Base-by-base conservation (phyloP, 2,329 filamentous ascomycete genomes). In the Hirsutella rhossiliensis region DNA sequence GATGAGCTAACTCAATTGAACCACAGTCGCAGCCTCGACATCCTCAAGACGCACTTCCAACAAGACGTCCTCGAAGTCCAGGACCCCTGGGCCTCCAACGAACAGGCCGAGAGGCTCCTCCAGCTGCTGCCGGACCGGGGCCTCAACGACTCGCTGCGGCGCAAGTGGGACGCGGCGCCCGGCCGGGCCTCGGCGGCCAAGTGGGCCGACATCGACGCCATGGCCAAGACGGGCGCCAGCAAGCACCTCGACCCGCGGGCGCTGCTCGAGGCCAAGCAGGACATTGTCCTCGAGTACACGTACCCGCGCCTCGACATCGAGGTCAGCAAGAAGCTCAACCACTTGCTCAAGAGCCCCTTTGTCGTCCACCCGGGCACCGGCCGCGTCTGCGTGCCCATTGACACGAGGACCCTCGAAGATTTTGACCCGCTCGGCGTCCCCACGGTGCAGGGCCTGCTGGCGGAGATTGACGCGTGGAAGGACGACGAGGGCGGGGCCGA, bases 301-400 rank as follows among this genome's bases (percentile, higher is more conserved):
- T 98, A 98, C 63, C 92, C 92, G 3, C 83, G 92, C 34, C 84
- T 98, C 44, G 92, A 98, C 71, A 89, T 92, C 48, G 88, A 95
- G 63, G 92, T 98, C 60, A 92, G 85, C 59, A 97, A 97, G 72
- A 95, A 96, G 62, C 78, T 94, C 45, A 97, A 96, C 68, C 92
- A 98, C 74, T 78, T 98, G 73, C 80, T 98, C 54, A 98, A 98
- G 62, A 89, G 83, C 49, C 92, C 92, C 1, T 98, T 98, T 58
- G 90, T 96, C 48, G 82, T 98, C 32, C 92, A 98, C 61, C 92
- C 92, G 0, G 88, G 88, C 17, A 98, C 92, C 0, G 90, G 92
- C 1, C 72, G 90, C 44, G 87, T 98, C 7, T 98, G 92, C 67
- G 92, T 98, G 42, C 92, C 92, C 2, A 97, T 98, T 55, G 86